Percentiles rank a stretch among this genome's conserved stretches.
Conservation (phyloP, 2,329 filamentous ascomycete genomes). For the Pseudogymnoascus sp. region DNA sequence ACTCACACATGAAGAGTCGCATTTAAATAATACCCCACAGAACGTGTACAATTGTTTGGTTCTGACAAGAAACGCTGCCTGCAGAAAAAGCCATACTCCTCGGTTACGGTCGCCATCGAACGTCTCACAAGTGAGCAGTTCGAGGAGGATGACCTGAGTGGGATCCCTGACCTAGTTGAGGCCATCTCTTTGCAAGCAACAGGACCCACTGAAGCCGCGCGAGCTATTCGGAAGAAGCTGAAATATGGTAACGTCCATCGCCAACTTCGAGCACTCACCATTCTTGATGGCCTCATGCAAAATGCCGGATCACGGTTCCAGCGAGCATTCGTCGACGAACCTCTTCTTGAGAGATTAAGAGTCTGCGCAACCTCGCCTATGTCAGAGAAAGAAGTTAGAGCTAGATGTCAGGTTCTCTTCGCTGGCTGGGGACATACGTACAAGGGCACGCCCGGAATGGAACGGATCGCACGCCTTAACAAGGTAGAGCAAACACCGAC, state of each 20-base stretch:
- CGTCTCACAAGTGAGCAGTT: slow-evolving; percentile 81
- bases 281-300: slow-evolving; percentile 88
- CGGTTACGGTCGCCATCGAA: slow-evolving; percentile 88
- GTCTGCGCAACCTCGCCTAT: slow-evolving; percentile 79
- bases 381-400: slow-evolving; percentile 76
- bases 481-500: slow-evolving; percentile 33
- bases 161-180: slow-evolving; percentile 89
- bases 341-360: slow-evolving; percentile 80
- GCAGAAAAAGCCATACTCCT: slow-evolving; percentile 81
- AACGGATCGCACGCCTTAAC: slow-evolving; percentile 72
- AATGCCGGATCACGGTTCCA: slow-evolving; percentile 88
- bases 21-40: too few relatives aligned
- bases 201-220: slow-evolving; percentile 80
- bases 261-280: slow-evolving; percentile 77
- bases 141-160: slow-evolving; percentile 83
- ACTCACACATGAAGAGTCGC: too few relatives aligned
- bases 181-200: slow-evolving; percentile 82
- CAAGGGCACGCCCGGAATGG: slow-evolving; percentile 70
- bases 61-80: neutral
- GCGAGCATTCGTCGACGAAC: slow-evolving; percentile 79
- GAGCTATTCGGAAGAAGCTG: slow-evolving; percentile 93
- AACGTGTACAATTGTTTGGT: neutral
- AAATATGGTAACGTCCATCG: slow-evolving; percentile 96
- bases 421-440: slow-evolving; percentile 79
- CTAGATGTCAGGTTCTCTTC: slow-evolving; percentile 83